Evolutionary conservation across 352 stramenopile genomes (phyloP), one percentile per base, ranked within the genome.

Genomic region (Blastocystis sp.): DNA sequence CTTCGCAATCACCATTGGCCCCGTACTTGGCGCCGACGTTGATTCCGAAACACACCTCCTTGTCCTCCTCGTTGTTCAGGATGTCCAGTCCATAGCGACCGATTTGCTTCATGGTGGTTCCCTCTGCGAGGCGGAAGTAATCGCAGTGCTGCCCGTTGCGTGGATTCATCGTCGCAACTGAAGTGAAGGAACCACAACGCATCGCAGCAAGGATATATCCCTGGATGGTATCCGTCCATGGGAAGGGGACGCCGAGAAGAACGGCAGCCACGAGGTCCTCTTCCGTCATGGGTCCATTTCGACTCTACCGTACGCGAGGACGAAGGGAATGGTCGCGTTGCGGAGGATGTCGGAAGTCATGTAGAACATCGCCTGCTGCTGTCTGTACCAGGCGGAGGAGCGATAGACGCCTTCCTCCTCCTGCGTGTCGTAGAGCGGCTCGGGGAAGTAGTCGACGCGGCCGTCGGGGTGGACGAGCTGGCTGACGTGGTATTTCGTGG

Each of bases 31-130:
- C 36, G 21, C 9, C 63, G 46, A 81, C 21, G 53, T 81, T 81
- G 6, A 81, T 29, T 11, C 69, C 69, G 53, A 81, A 81, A 9
- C 69, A 81, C 49, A 81, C 53, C n/a, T 65, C 24, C 4, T n/a
- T 44, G 53, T 81, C 69, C 46, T 81, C 69, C 27, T 81, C 69
- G 16, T 81, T 81, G 69, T n/a, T n/a, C 18, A 81, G 46, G 29
- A 81, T 61, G 27, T 81, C 69, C 44, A 81, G 36, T 0, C 69
- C 69, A 51, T 64, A 81, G 11, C n/a, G 44, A 59, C 40, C 32
- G 11, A 81, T 11, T 44, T 61, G 24, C 8, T 81, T 81, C 69
- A 81, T 16, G 34, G 53, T 42, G n/a, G 11, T 9, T 59, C 48
- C 27, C 24, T 46, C 69, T 81, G 40, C 36, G 48, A 81, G 32